phyloP scores from a whole-genome alignment of 2,329 filamentous ascomycete genomes.

The Arthrobotrys conoides region DNA sequence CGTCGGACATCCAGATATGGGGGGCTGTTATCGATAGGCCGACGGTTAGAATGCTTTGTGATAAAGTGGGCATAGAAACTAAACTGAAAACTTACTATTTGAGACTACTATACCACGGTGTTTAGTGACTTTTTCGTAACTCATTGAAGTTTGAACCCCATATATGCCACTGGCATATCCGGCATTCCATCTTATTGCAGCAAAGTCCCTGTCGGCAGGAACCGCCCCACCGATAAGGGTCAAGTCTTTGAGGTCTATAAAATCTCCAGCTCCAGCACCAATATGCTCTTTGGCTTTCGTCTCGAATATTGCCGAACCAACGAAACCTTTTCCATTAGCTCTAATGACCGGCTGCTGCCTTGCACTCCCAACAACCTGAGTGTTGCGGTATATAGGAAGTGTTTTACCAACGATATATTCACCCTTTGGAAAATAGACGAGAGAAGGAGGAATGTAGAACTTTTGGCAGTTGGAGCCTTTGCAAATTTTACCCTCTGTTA shows the following conservation, averaged over 20 bases:
- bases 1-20: conserved; percentile 32
- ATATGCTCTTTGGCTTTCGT: conserved; percentile 20
- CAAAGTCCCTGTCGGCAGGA: not conserved
- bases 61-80: not conserved
- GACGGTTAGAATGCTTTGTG: not conserved
- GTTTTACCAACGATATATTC: conserved; percentile 23
- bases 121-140: not conserved
- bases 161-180: conserved; percentile 28
- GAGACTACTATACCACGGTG: conserved; percentile 35
- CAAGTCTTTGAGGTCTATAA: conserved; percentile 19
- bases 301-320: conserved; percentile 28
- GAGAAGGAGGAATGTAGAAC: conserved; percentile 34
- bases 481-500: conserved; percentile 25
- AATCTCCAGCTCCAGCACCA: conserved; percentile 18
- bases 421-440: conserved; percentile 37
- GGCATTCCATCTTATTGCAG: conserved; percentile 37
- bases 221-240: conserved; percentile 3
- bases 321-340: not conserved
- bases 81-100: conserved; percentile 9
- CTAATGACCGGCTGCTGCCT: conserved; percentile 1
- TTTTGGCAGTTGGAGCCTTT: conserved; percentile 13
- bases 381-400: conserved; percentile 30
- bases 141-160: conserved; percentile 13
- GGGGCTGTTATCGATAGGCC: not conserved
- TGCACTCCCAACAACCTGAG: conserved; percentile 11